These are phyloP conservation scores for Ogataea glucozyma DNA, from an alignment of 805 yeast genomes.

Conservation along the genomic window DNA sequence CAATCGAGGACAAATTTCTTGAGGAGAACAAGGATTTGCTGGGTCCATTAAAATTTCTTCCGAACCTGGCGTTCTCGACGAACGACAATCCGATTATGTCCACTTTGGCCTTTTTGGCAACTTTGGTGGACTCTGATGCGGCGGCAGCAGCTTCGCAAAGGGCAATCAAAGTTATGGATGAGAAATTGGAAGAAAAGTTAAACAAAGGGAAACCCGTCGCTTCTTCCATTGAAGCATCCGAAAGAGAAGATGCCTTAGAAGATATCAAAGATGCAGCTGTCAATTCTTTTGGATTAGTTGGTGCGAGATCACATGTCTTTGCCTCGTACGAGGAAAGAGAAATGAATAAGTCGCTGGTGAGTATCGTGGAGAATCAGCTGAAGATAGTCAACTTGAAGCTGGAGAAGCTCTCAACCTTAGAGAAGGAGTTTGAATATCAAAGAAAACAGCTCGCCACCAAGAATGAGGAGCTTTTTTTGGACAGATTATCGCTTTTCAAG, in stretches of 20 bases:
- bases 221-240: constrained; percentile 15
- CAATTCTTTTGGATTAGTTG: constrained; percentile 73
- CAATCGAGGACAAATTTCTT: constrained; percentile 75
- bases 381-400: constrained; percentile 67
- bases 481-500: constrained; percentile 65
- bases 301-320: constrained; percentile 76
- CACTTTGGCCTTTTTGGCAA: constrained; percentile 84
- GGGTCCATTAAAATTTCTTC: constrained; percentile 78
- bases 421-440: constrained; percentile 65
- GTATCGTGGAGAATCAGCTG: constrained; percentile 61
- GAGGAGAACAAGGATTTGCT: constrained; percentile 48
- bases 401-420: constrained; percentile 57
- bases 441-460: constrained; percentile 58
- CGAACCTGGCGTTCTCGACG: constrained; percentile 80
- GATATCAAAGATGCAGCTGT: constrained; percentile 60
- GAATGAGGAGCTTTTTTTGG: constrained; percentile 67
- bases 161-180: constrained; percentile 55
- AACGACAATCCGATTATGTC: constrained; percentile 93
- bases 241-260: constrained; percentile 25
- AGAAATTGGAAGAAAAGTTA: constrained; percentile 41
- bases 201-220: constrained; percentile 31
- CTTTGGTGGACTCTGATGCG: constrained; percentile 81
- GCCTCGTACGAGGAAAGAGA: constrained; percentile 81
- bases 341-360: constrained; percentile 58
- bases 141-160: constrained; percentile 78